These are phyloP conservation scores for Eucalyptus camaldulensis DNA, from an alignment of 345 rosid species.

Conservation along the genomic window DNA sequence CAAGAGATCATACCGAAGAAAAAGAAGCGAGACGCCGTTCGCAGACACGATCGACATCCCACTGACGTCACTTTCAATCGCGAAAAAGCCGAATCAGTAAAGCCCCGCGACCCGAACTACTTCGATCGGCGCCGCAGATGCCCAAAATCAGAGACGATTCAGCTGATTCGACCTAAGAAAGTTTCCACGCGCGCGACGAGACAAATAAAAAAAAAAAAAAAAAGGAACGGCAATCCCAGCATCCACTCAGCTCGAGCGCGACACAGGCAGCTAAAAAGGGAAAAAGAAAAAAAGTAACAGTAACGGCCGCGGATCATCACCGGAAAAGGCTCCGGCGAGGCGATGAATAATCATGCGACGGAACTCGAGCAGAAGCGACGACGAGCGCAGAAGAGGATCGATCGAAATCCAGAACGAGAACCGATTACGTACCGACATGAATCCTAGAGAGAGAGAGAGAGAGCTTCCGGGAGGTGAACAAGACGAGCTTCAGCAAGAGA, in stretches of 20 bases:
- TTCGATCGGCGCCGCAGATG: neutral
- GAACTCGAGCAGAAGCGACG: neutral
- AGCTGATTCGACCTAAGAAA: neutral
- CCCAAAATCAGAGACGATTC: neutral
- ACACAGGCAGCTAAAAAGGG: neutral
- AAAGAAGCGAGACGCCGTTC: neutral
- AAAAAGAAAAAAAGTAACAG: neutral
- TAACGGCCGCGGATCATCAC: neutral
- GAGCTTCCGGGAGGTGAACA: neutral
- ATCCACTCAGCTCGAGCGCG: neutral
- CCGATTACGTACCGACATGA: neutral
- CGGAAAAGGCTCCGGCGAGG: neutral
- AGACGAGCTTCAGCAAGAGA: neutral
- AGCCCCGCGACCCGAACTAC: neutral
- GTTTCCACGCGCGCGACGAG: neutral
- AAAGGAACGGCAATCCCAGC: neutral
- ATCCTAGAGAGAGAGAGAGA: neutral
- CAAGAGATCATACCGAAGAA: neutral
- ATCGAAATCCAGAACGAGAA: neutral
- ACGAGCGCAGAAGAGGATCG: neutral
- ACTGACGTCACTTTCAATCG: neutral
- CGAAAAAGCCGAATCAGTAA: neutral
- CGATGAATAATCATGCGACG: neutral
- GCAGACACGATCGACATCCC: neutral
- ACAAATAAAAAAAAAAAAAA: too few species aligned